Percentiles rank a stretch among this genome's conserved stretches.
phyloP scores from a whole-genome alignment of 768 basidiomycete species.

The Lactarius psammicola region DNA sequence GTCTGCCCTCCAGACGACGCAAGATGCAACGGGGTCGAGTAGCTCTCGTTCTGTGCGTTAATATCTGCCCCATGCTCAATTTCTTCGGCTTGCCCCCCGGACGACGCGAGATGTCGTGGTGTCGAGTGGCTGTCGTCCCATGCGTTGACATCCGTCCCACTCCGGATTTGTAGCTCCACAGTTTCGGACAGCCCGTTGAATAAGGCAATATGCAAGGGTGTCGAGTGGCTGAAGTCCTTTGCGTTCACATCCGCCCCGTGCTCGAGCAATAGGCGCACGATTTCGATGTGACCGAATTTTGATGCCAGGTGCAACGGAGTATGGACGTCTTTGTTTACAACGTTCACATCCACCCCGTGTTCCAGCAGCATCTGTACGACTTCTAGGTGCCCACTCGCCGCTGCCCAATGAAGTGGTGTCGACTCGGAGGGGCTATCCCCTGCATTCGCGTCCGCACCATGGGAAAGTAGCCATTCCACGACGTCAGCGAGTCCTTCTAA shows the following conservation, averaged over 20 bases:
- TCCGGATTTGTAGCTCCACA: background rate
- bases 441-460: no score
- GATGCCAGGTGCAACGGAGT: background rate
- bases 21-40: no score
- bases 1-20: no score
- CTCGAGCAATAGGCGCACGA: background rate
- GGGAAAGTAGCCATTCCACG: background rate
- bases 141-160: background rate
- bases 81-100: no score
- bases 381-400: background rate
- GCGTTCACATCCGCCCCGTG: no score
- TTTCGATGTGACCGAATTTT: background rate
- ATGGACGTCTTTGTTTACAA: background rate
- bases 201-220: background rate
- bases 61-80: no score
- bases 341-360: background rate
- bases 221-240: background rate
- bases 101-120: no score
- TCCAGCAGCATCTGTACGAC: background rate
- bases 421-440: no score
- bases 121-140: no score
- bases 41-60: background rate
- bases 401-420: background rate
- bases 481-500: background rate
- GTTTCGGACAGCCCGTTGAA: background rate